phyloP scores from a whole-genome alignment of 2,329 filamentous ascomycete species.

The Aureobasidium uvarum region DNA sequence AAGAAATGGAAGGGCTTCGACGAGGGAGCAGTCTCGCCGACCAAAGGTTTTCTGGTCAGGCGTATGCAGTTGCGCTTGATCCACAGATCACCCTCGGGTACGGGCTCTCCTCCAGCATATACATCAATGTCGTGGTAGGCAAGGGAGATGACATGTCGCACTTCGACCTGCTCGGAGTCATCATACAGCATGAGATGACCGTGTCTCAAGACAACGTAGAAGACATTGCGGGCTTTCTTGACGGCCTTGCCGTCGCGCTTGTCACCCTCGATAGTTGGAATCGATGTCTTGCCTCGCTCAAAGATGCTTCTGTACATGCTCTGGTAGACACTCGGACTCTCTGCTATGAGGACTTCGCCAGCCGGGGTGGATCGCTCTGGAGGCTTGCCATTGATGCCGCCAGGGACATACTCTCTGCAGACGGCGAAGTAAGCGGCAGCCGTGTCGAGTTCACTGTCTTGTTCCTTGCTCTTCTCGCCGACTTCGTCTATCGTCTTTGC shows the following conservation, averaged over 20 bases:
- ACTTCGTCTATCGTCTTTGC: slow-evolving; percentile 35
- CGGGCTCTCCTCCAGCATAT: slow-evolving; percentile 65
- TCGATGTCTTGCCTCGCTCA: slow-evolving; percentile 65
- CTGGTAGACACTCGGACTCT: slow-evolving; percentile 94
- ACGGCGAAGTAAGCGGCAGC: slow-evolving; percentile 95
- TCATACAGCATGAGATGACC: slow-evolving; percentile 98
- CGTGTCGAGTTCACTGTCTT: slow-evolving; percentile 67
- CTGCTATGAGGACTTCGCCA: slow-evolving; percentile 63
- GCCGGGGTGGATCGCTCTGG: slow-evolving; percentile 81
- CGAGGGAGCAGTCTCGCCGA: slow-evolving; percentile 56
- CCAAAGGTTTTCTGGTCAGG: slow-evolving; percentile 63
- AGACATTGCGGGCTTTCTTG: slow-evolving; percentile 76
- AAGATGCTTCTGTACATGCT: slow-evolving; percentile 97
- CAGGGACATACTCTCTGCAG: slow-evolving; percentile 85
- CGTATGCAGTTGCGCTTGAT: slow-evolving; percentile 92
- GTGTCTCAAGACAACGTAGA: slow-evolving; percentile 87
- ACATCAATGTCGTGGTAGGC: slow-evolving; percentile 83
- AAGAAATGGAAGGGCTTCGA: slow-evolving; percentile 89
- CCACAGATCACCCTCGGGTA: slow-evolving; percentile 89
- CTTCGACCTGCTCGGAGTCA: slow-evolving; percentile 90
- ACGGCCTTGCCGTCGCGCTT: slow-evolving; percentile 50
- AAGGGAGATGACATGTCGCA: slow-evolving; percentile 91
- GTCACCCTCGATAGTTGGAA: slow-evolving; percentile 53
- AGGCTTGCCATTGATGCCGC: slow-evolving; percentile 88
- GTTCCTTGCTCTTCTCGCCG: slow-evolving; percentile 56